Conservation (phyloP, 192 early-diverging fungal species). For the Dissophora globulifera region DNA sequence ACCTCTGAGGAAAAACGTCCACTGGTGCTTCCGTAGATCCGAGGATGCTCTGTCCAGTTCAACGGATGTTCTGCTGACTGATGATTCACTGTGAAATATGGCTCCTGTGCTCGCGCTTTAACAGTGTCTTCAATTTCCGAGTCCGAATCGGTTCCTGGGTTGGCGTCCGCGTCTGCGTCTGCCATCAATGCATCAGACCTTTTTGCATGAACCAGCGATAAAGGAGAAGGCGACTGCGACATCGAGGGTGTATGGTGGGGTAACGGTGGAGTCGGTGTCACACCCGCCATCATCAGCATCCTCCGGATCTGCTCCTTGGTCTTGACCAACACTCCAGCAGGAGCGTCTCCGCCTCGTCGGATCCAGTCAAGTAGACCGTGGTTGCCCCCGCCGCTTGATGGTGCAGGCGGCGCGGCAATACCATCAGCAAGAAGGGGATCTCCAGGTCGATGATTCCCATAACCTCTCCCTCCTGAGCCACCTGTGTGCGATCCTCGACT, state of each 20-base stretch:
- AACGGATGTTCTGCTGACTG: too few relatives aligned
- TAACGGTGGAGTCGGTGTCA: neutral
- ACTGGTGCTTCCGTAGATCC: too few relatives aligned
- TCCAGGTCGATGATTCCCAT: neutral
- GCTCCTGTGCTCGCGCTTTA: neutral
- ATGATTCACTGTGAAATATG: neutral
- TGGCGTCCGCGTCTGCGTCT: slow-evolving; percentile 45
- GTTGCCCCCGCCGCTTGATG: slow-evolving; percentile 3
- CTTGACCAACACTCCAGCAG: slow-evolving; percentile 13
- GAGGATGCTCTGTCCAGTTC: too few relatives aligned
- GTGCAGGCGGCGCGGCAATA: too few relatives aligned
- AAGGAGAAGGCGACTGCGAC: neutral
- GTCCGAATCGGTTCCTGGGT: slow-evolving; percentile 36
- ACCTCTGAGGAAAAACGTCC: too few relatives aligned
- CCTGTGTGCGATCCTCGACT: neutral
- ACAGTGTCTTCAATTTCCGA: slow-evolving; percentile 22
- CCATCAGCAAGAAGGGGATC: neutral
- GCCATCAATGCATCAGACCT: neutral
- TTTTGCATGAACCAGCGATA: neutral
- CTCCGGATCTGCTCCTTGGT: slow-evolving; percentile 23
- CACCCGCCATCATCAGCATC: slow-evolving; percentile 6
- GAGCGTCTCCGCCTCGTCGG: slow-evolving; percentile 35
- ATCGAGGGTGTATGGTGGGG: neutral
- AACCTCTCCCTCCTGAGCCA: neutral
- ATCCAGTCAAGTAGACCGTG: slow-evolving; percentile 40